Evolutionary conservation across 2,329 filamentous ascomycete genomes (phyloP).

Genomic region (Cercospora brassicicola): DNA sequence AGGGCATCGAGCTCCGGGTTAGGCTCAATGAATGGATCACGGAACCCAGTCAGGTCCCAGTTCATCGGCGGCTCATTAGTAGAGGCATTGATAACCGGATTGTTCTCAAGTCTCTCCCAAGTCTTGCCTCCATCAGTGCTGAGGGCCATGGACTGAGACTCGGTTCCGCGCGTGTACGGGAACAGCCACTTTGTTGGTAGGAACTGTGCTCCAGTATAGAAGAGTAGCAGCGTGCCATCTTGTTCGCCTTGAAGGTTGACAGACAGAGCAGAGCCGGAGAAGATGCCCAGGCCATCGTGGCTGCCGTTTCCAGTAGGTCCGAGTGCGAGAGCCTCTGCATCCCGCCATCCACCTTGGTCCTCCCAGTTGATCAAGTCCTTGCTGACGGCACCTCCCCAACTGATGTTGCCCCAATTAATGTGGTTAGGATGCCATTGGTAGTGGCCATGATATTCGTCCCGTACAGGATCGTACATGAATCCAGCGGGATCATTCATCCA

Average conservation of each 20-base stretch:
- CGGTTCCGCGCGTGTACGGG: constrained; percentile 48
- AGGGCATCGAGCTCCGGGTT: constrained; percentile 46
- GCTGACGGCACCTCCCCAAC: constrained; percentile 56
- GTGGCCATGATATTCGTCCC: constrained; percentile 54
- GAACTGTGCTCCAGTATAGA: constrained; percentile 51
- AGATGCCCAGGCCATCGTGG: constrained; percentile 56
- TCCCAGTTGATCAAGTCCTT: constrained; percentile 49
- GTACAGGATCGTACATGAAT: constrained; percentile 52
- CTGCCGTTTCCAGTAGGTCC: constrained; percentile 44
- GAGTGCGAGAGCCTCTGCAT: constrained; percentile 43
- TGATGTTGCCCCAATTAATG: constrained; percentile 52
- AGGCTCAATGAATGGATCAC: constrained; percentile 42
- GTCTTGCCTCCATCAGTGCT: constrained; percentile 50
- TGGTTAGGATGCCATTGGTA: constrained; percentile 56
- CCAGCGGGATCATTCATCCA: constrained; percentile 56
- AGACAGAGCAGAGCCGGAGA: constrained; percentile 54
- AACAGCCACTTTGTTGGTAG: constrained; percentile 50
- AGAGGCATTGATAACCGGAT: constrained; percentile 47
- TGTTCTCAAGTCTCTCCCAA: constrained; percentile 50
- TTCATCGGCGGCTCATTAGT: constrained; percentile 41
- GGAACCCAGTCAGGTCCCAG: constrained; percentile 49
- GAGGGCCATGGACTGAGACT: constrained; percentile 49
- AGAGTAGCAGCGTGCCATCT: constrained; percentile 48
- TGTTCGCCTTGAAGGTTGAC: constrained; percentile 50
- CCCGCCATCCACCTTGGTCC: constrained; percentile 50